Evolutionary conservation across 192 early-diverging fungal species (phyloP).

Genomic region (Entrophospora sp.): DNA sequence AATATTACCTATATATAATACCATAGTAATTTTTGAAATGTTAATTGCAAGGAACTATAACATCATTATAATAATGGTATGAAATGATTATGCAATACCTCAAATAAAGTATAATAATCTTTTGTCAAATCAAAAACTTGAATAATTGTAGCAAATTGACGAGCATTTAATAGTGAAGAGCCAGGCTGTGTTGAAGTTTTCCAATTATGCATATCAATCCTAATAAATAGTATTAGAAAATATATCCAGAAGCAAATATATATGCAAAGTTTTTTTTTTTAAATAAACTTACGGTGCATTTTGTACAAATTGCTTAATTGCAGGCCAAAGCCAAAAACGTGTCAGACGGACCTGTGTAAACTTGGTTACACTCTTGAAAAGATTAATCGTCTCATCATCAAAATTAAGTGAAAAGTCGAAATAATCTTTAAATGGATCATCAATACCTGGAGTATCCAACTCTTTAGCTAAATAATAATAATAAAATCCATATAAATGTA

Average conservation of each 20-base stretch:
- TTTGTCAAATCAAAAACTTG: slow-evolving; percentile 38
- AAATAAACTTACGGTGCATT: slow-evolving; percentile 18
- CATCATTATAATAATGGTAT: no score
- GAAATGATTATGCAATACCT: no score
- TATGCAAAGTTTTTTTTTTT: no score
- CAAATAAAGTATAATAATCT: slow-evolving; percentile 40
- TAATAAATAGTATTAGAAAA: slow-evolving; percentile 3
- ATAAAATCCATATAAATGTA: no score
- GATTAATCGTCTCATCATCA: slow-evolving; percentile 25
- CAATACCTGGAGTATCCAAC: slow-evolving; percentile 31
- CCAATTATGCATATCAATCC: slow-evolving; percentile 66
- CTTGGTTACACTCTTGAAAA: slow-evolving; percentile 35
- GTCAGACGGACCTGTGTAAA: slow-evolving; percentile 38
- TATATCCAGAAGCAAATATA: not conserved
- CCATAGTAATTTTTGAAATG: no score
- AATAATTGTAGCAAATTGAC: slow-evolving; percentile 48
- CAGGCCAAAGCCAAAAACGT: slow-evolving; percentile 35
- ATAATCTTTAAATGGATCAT: slow-evolving; percentile 24
- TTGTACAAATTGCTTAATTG: slow-evolving; percentile 41
- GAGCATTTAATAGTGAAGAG: slow-evolving; percentile 59
- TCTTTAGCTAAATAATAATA: slow-evolving; percentile 33
- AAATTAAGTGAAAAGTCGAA: slow-evolving; percentile 27
- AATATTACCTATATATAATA: slow-evolving; percentile 24
- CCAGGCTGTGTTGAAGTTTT: slow-evolving; percentile 69
- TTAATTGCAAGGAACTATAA: no score